Base-by-base conservation (phyloP, 1,139 yeast genomes). In the Hyphopichia pseudoburtonii region DNA sequence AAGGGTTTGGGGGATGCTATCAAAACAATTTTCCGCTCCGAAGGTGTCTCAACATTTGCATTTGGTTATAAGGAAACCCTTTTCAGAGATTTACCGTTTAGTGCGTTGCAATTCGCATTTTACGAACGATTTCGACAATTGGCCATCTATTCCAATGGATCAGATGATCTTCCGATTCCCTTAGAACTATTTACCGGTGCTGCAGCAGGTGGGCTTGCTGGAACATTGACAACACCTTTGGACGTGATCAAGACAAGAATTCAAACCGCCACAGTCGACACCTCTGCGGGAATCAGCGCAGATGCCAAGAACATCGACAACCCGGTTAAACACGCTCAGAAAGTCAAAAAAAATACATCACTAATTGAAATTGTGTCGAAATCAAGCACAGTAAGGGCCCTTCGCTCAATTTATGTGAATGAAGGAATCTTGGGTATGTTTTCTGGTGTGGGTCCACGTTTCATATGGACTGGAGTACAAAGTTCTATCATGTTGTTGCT, bases 191-290 rank as follows among this genome's bases (percentile, higher is more conserved):
- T 76, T 12, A 88, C 97, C 0, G 98, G 98, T 39, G 97, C 97
- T 0, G 80, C 88, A 0, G 98, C 98, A 1, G 99, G 99, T 46
- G 97, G 97, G 1, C 66, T 90, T 28, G 96, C 98, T 0, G 98
- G 98, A 1, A 77, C 80, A 0, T 51, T 72, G 33, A 86, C 95
- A 1, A 86, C 95, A 0, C 95, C 95, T 0, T 64, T 89, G 44
- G 98, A 92, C 54, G 98, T 92, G 23, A 83, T 94, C 36, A 92
- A 92, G 61, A 92, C 99, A 1, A 73, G 97, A 50, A 80, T 88
- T 35, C 98, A 90, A 62, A 90, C 97, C 0, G 60, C 71, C 10
- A 61, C 69, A 10, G 50, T 50, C 30, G 39, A 40, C 17, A 38
- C 42, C 14, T 24, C 57, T 30, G 34, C 52, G 8, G 34, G 28